Conservation (phyloP, 805 yeast genomes). For the Candida incommunis region DNA sequence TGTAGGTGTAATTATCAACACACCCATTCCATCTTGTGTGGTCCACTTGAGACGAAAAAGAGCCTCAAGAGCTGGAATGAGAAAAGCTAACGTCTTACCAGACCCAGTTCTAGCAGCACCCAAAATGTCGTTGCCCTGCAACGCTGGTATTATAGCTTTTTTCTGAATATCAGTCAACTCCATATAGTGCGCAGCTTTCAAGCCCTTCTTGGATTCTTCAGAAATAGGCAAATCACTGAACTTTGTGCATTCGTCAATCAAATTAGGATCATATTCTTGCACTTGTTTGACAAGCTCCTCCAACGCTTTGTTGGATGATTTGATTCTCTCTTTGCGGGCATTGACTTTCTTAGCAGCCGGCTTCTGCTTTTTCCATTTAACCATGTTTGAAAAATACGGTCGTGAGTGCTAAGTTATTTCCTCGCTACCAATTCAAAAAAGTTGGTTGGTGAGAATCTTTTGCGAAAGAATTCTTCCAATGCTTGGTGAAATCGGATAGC, state of each 20-base stretch:
- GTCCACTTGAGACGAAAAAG: slow-evolving; percentile 60
- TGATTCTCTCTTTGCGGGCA: slow-evolving; percentile 17
- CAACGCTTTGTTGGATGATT: slow-evolving; percentile 24
- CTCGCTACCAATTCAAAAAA: no score
- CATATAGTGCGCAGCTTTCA: slow-evolving; percentile 65
- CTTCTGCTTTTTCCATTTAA: slow-evolving; percentile 4
- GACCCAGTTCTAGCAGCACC: slow-evolving; percentile 88
- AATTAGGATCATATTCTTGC: slow-evolving; percentile 30
- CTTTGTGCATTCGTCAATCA: slow-evolving; percentile 26
- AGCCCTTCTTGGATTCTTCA: slow-evolving; percentile 48
- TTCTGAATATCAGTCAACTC: slow-evolving; percentile 78
- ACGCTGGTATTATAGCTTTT: slow-evolving; percentile 57
- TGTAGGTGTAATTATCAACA: slow-evolving; percentile 80
- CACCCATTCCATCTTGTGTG: slow-evolving; percentile 79
- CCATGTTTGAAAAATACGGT: slow-evolving; percentile 5
- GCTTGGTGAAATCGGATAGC: no score
- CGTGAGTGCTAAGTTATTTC: no score
- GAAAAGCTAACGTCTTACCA: slow-evolving; percentile 80
- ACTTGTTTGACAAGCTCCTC: slow-evolving; percentile 35
- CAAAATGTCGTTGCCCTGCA: slow-evolving; percentile 66
- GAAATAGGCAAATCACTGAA: slow-evolving; percentile 75
- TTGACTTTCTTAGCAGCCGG: slow-evolving; percentile 2
- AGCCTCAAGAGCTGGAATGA: slow-evolving; percentile 56
- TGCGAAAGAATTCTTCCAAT: no score
- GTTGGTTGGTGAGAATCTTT: no score